Evolutionary conservation across 768 basidiomycete genomes (phyloP), one percentile per base, ranked within the genome.

Genomic region (Butyriboletus loyo): DNA sequence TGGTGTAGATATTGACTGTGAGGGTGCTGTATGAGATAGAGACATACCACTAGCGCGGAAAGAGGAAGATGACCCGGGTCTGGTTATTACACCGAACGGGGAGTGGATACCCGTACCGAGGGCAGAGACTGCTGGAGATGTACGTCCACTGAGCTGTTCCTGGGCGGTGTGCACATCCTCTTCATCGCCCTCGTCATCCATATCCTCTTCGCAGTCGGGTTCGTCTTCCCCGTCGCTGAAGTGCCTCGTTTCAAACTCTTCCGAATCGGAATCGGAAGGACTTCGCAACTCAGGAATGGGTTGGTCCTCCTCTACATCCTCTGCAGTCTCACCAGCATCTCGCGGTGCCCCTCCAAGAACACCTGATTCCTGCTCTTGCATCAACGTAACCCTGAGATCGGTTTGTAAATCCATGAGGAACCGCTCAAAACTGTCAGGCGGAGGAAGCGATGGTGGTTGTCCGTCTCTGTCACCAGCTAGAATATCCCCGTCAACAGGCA

Each of bases 331-430:
- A 4, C 53, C 49, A 30, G 27, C 22, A 32, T 52, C 46, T 38
- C 10, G 66, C n/a, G 50, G 21, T 17, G 22, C 10, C 14, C 31
- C 44, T 31, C 46, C 55, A 34, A 45, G 15, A 38, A 32, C 40
- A 28, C 40, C 48, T 17, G 59, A 47, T 42, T 56, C 58, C 40
- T 58, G 58, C 4, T 65, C 66, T 43, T 75, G 79, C 24, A 78
- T 79, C 54, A 92, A 66, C 9, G 85, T 84, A 7, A 74, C 68
- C 50, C 90, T 72, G 49, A 92, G 70, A 66, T 92, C 90, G 17
- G 77, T 71, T 67, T 92, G 91, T 48, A 92, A 63, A 68, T 92
- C 88, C 40, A 88, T 71, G 57, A 92, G 71, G 74, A 92, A 92
- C 27, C 87, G 78, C 63, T 92, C 89, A 60, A 92, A 92, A 61